Base-by-base conservation (phyloP, 1,139 yeast species). In the Schwanniomyces etchellsii region DNA sequence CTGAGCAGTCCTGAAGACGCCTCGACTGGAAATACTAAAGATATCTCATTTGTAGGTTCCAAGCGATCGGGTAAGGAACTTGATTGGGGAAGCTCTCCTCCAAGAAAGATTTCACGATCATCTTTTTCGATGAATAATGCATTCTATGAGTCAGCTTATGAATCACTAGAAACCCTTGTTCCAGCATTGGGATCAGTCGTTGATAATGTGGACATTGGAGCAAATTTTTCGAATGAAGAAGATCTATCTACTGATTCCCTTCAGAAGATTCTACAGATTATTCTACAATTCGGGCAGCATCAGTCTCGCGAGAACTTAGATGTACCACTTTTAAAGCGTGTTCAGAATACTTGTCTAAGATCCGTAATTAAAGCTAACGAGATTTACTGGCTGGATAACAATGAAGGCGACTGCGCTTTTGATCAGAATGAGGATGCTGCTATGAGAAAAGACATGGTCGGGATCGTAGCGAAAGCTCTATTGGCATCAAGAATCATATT, bases 401-500 rank as follows among this genome's bases (percentile, higher is more conserved):
- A n/a, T n/a, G n/a, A n/a, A n/a, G n/a, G n/a, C n/a, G n/a, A n/a
- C n/a, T n/a, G n/a, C n/a, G n/a, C n/a, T n/a, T n/a, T n/a, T n/a
- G n/a, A n/a, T n/a, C n/a, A n/a, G n/a, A n/a, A n/a, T n/a, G n/a
- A n/a, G n/a, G n/a, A n/a, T n/a, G n/a, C n/a, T n/a, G n/a, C n/a
- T n/a, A n/a, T n/a, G n/a, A n/a, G n/a, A n/a, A n/a, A n/a, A n/a
- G n/a, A n/a, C n/a, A n/a, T n/a, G n/a, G n/a, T n/a, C n/a, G n/a
- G n/a, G n/a, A n/a, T n/a, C n/a, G n/a, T n/a, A 7, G 21, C 29
- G 24, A 58, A 53, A 32, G 56, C 63, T 2, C 51, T 62, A 26
- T 43, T 50, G 13, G 62, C 77, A 0, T 48, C 66, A 1, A 55
- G 60, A n/a, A 46, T 71, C 2, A 47, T 73, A 5, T 47, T 76